Base-by-base conservation (phyloP, 2,329 filamentous ascomycete genomes). In the Hysterium pulicare region DNA sequence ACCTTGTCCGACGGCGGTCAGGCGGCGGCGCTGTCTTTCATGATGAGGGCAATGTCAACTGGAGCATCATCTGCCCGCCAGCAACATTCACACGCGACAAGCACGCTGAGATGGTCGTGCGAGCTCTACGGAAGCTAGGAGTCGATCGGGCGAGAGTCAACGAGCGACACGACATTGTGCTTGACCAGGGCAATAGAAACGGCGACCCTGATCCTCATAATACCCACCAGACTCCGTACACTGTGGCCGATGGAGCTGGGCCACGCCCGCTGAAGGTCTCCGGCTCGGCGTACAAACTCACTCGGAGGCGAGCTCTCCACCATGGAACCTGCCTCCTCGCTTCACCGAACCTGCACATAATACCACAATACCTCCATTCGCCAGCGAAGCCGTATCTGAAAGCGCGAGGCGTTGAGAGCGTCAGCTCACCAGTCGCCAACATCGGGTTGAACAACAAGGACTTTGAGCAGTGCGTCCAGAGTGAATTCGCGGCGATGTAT, bases 21-120 rank as follows among this genome's bases (percentile, higher is more conserved):
- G 93, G 93, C 21, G 93, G 93, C 37, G 93, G 93, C 34, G 83
- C 93, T 2, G 93, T 98, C 39, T 97, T 95, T 62, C 93, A 98
- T 66, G 93, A 97, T 65, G 69, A 75, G 32, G 91, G 91, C 41
- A 98, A 98, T 64, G 79, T 95, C 53, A 98, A 98, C 68, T 98
- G 90, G 76, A 87, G 86, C 61, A 88, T 97, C 41, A 94, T 95
- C 37, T 89, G 84, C 50, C 90, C 90, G 2, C 79, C 87, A 0
- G 73, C 75, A 0, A 70, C 68, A 1, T 97, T 97, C 62, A 85
- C 91, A 48, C 81, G 93, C 22, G 80, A 95, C 71, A 87, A 81
- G 61, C 88, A 97, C 70, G 91, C 90, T 11, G 81, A 89, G 61
- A 95, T 97, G 89, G 86, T 97, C 0, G 89, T 90, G 30, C 79